Conservation (phyloP, 2,329 filamentous ascomycete species). For the Colletotrichum tabaci region DNA sequence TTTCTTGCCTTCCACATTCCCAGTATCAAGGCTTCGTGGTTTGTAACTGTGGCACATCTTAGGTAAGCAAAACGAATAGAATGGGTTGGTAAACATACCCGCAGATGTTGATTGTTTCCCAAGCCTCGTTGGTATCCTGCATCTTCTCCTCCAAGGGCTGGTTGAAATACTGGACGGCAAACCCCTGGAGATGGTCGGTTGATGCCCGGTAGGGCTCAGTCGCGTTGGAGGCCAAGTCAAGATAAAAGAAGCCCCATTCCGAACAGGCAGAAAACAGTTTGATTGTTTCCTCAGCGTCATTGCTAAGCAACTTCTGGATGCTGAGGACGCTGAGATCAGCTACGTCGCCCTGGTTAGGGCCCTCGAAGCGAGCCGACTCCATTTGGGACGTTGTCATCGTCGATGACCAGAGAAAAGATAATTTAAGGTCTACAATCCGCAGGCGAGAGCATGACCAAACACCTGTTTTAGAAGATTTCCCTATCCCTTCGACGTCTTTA, state of each 20-base stretch:
- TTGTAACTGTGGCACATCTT: too few species aligned
- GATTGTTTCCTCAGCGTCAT: background rate
- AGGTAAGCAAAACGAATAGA: too few species aligned
- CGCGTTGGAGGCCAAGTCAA: background rate
- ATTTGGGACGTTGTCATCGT: background rate
- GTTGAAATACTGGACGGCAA: background rate
- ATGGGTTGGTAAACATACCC: background rate
- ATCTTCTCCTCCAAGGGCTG: background rate
- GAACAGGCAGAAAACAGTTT: background rate
- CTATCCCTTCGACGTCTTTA: too few species aligned
- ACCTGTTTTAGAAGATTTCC: too few species aligned
- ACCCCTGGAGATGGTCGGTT: background rate
- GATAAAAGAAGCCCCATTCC: background rate
- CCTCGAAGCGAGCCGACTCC: background rate
- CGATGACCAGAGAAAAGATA: too few species aligned
- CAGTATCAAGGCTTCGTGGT: too few species aligned
- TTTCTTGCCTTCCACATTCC: too few species aligned
- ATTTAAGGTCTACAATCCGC: too few species aligned
- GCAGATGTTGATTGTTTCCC: background rate
- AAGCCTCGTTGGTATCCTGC: background rate
- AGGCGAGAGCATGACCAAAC: too few species aligned
- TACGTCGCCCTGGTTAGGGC: background rate
- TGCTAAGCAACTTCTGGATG: background rate
- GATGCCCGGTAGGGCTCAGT: background rate
- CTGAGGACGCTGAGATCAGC: background rate